Conservation (phyloP, 2,329 filamentous ascomycete genomes). For the Cladosporium sp. region DNA sequence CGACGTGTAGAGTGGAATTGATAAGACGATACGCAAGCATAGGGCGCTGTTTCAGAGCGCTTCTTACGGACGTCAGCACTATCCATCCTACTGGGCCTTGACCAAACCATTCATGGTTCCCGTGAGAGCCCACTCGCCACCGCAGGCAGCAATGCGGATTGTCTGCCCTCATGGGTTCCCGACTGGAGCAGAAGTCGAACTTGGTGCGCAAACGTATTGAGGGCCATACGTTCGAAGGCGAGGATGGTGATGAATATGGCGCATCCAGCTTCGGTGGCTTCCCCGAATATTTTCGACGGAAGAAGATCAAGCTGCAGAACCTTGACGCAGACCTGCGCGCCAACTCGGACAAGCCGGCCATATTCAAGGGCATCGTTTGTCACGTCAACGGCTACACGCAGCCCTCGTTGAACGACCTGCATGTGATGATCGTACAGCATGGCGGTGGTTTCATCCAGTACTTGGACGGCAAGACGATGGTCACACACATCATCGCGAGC, state of each 20-base stretch:
- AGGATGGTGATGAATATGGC: conserved; percentile 86
- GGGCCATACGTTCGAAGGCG: conserved; percentile 67
- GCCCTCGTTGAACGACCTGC: conserved; percentile 81
- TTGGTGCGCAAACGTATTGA: conserved; percentile 59
- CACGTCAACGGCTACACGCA: conserved; percentile 97
- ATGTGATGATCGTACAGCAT: conserved; percentile 80
- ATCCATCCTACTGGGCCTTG: too few relatives aligned
- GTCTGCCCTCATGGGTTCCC: conserved; percentile 50
- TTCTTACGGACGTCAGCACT: too few relatives aligned
- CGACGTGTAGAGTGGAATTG: too few relatives aligned
- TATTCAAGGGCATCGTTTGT: conserved; percentile 85
- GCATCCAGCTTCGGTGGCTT: conserved; percentile 84
- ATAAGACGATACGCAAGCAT: too few relatives aligned
- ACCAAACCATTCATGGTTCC: too few relatives aligned
- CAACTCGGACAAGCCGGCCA: conserved; percentile 65
- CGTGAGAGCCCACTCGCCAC: too few relatives aligned
- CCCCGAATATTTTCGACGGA: conserved; percentile 83
- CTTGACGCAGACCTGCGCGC: conserved; percentile 76
- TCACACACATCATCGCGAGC: conserved; percentile 92
- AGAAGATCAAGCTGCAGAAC: conserved; percentile 97
- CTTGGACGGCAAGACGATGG: conserved; percentile 86
- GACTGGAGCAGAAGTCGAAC: conserved; percentile 53
- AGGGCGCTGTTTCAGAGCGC: too few relatives aligned
- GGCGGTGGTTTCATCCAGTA: conserved; percentile 96
- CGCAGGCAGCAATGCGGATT: neutral